Conservation (phyloP, 1,284 basidiomycete genomes). For the Ceratobasidium papillatum region DNA sequence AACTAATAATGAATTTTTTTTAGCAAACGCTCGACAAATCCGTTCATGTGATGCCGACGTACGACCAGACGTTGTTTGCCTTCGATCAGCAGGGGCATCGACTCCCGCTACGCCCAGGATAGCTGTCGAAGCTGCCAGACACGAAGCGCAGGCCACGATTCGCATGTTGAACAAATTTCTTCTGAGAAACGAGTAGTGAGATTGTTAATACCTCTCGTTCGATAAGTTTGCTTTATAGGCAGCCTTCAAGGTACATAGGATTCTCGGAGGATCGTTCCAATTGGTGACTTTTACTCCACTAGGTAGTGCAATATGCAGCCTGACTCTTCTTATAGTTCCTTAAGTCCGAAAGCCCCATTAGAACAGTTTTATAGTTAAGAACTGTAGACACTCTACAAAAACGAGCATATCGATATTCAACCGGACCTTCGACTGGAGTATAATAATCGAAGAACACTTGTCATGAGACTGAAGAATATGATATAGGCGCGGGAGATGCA, state of each 20-base stretch:
- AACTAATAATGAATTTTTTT: neutral
- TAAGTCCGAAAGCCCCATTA: constrained; percentile 3
- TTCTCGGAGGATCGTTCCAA: neutral
- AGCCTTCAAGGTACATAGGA: neutral
- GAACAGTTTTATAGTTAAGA: neutral
- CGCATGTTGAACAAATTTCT: neutral
- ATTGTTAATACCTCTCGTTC: neutral
- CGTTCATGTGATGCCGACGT: no score
- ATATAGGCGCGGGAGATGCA: neutral
- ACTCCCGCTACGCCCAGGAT: no score
- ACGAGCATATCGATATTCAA: neutral
- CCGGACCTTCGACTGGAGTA: neutral
- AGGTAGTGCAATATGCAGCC: neutral
- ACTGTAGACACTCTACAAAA: neutral
- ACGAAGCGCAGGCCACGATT: neutral
- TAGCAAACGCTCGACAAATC: no score
- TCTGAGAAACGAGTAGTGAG: neutral
- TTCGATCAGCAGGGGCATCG: neutral
- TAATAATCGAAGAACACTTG: neutral
- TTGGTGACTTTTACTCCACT: neutral
- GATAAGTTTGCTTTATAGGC: neutral
- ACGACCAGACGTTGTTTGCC: constrained; percentile 15
- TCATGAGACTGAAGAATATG: neutral
- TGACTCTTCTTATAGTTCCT: neutral
- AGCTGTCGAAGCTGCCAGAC: no score